Base-by-base conservation (phyloP, 176 grass and related monocot species). In the Oryza coarctata region DNA sequence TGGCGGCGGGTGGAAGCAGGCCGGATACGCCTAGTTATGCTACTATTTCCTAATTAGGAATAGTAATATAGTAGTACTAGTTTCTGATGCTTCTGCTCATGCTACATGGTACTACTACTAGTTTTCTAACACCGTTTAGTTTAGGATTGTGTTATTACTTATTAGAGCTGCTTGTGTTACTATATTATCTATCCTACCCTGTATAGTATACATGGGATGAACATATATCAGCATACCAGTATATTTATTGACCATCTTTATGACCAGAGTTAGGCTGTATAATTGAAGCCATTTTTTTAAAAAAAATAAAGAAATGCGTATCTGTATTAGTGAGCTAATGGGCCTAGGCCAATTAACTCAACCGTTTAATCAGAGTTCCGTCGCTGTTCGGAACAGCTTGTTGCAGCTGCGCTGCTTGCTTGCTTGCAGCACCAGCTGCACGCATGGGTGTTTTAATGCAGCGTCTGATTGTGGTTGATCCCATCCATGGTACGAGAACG, bases 1-100 rank as follows among this genome's bases (percentile, higher is more conserved):
- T 28, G 45, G 43, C 33, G 27, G 63, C n/a, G 60, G n/a, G 17
- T 78, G 88, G 88, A 90, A 62, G 57, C 75, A 26, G 20, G 44
- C 43, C 23, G 83, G 35, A 30, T 45, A 83, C 43, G 65, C 78
- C 7, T 85, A 49, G 32, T 50, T 47, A 9, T 39, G 65, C 10
- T 12, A 41, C 4, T 75, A 5, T 27, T 47, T 17, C 13, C 3
- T 65, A 65, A 14, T 15, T 6, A 52, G 9, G 14, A 64, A 47
- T 47, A 14, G 44, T 47, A n/a, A n/a, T n/a, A n/a, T n/a, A n/a
- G n/a, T n/a, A n/a, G n/a, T n/a, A 49, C 12, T 11, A 5, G 41
- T 23, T 5, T 49, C 3, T 33, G 35, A 9, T 28, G 23, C 15
- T 29, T 5, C 61, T 29, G 12, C 28, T 6, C 1, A 23, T 13